Conservation (phyloP, 768 basidiomycete species). For the Cystofilobasidium bisporidii region DNA sequence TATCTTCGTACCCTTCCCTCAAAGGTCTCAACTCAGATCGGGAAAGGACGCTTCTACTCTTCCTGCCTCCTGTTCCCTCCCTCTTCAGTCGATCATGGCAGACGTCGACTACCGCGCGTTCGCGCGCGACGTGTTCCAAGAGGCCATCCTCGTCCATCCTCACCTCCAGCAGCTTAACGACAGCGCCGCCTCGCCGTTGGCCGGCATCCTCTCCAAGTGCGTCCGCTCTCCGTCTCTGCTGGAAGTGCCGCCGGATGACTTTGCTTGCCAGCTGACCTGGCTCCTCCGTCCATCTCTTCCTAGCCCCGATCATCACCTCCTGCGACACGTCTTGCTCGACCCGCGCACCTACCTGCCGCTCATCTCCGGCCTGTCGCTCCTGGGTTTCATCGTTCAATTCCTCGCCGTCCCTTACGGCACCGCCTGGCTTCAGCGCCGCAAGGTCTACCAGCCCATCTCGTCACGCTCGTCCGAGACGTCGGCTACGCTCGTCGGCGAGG, state of each 20-base stretch:
- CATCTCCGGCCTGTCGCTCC: constrained; percentile 12
- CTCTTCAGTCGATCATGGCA: neutral
- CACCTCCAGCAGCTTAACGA: neutral
- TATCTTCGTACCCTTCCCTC: too few relatives aligned
- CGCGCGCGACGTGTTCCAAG: neutral
- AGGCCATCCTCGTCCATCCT: neutral
- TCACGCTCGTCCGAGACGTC: constrained; percentile 19
- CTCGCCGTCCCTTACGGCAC: constrained; percentile 5
- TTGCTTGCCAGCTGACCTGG: too few relatives aligned
- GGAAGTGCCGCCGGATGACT: too few relatives aligned
- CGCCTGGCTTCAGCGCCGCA: neutral
- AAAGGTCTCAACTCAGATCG: too few relatives aligned
- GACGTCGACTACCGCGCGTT: neutral
- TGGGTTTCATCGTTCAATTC: constrained; percentile 17
- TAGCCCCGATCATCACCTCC: too few relatives aligned
- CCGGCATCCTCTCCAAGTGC: neutral
- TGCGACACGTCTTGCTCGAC: constrained; percentile 3
- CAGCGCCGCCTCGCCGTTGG: neutral
- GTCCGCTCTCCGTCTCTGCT: too few relatives aligned
- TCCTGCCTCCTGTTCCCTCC: neutral
- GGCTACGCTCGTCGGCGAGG: constrained; percentile 12
- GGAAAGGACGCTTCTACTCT: too few relatives aligned
- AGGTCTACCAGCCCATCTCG: constrained; percentile 4
- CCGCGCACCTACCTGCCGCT: constrained; percentile 9
- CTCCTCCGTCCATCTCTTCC: too few relatives aligned